Evolutionary conservation across 495 filamentous ascomycete species (phyloP).

Genomic region (Echria macrotheca): DNA sequence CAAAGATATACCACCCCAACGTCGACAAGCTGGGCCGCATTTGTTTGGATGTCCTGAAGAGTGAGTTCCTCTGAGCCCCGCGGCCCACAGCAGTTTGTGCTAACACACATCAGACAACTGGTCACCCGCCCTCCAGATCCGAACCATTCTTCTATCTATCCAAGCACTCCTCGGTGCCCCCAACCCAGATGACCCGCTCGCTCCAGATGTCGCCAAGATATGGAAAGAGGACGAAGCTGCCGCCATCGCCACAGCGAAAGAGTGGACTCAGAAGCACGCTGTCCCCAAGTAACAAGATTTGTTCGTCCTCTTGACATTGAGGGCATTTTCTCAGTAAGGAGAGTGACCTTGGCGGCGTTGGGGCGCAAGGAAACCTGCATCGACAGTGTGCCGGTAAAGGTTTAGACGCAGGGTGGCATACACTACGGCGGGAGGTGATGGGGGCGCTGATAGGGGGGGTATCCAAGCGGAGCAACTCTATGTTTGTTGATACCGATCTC

Average conservation of each 20-base stretch:
- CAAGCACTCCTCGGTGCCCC: constrained; percentile 94
- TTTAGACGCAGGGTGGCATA: background rate
- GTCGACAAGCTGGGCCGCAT: constrained; percentile 97
- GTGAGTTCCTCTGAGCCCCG: no score
- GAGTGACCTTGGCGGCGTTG: background rate
- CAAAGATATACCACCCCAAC: constrained; percentile 99
- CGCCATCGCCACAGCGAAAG: constrained; percentile 8
- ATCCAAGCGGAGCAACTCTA: no score
- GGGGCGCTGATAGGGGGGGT: no score
- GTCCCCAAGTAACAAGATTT: constrained; percentile 2
- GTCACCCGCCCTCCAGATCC: constrained; percentile 96
- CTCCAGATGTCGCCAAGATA: constrained; percentile 11
- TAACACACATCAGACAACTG: constrained; percentile 71
- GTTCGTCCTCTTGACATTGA: no score
- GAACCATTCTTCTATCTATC: constrained; percentile 94
- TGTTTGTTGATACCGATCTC: no score
- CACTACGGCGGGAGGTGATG: no score
- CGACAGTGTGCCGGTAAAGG: background rate
- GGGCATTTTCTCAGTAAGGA: no score
- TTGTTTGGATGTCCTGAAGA: constrained; percentile 95
- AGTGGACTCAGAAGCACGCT: constrained; percentile 11
- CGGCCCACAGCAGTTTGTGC: no score
- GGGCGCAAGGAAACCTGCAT: background rate
- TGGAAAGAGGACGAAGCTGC: constrained; percentile 10
- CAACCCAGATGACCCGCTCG: constrained; percentile 60